phyloP scores from a whole-genome alignment of 129 eudicot species.

The Ambrosia trifida region DNA sequence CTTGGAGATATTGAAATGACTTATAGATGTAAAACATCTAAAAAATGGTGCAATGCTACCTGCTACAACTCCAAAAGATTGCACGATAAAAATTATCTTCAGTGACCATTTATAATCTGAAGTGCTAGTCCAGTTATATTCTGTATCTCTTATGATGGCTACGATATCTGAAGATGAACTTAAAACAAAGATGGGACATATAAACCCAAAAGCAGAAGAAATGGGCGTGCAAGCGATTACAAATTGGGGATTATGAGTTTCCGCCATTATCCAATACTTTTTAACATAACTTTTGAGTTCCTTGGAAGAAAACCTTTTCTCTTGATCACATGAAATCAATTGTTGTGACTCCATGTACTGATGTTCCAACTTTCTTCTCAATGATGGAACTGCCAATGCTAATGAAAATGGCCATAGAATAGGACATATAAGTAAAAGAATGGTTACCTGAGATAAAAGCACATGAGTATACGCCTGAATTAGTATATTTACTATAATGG shows the following conservation, averaged over 20 bases:
- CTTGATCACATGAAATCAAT: background rate
- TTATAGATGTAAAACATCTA: background rate
- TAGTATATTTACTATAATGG: background rate
- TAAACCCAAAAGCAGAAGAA: slow-evolving; percentile 7
- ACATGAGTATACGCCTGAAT: background rate
- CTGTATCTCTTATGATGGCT: background rate
- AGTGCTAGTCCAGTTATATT: background rate
- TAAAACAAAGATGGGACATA: background rate
- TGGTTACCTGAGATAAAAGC: background rate
- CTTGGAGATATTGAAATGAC: background rate
- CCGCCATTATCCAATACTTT: slow-evolving; percentile 13
- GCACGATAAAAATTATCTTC: background rate
- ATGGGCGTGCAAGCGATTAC: background rate
- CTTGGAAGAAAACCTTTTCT: background rate
- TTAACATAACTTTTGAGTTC: background rate
- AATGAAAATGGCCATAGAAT: background rate
- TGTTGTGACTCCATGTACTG: background rate
- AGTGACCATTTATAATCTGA: slow-evolving; percentile 12
- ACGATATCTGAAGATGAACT: background rate
- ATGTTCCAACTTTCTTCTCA: background rate
- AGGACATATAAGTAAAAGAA: background rate
- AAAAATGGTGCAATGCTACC: background rate
- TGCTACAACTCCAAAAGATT: background rate
- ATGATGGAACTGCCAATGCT: background rate
- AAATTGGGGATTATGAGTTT: slow-evolving; percentile 8